Evolutionary conservation across 164 flowering plant species (phyloP).

Genomic region (Dillenia turbinata): DNA sequence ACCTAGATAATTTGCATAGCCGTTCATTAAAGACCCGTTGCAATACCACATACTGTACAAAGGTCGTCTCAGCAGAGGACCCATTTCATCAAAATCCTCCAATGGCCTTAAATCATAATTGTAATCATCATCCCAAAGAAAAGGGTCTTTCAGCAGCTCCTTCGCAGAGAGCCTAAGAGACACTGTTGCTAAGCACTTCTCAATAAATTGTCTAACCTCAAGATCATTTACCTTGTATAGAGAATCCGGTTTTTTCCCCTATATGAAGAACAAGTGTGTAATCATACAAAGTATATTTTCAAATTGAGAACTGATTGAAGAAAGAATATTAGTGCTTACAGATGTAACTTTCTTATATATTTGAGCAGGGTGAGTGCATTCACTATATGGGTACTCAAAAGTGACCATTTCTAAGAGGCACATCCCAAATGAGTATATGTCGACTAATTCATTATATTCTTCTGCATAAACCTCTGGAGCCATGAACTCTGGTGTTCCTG

Average conservation of each 20-base stretch:
- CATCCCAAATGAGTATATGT: slow-evolving; percentile 97
- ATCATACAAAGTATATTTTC: neutral
- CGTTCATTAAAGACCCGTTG: slow-evolving; percentile 28
- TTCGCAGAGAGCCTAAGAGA: slow-evolving; percentile 68
- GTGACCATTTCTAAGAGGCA: slow-evolving; percentile 97
- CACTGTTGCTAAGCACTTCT: slow-evolving; percentile 84
- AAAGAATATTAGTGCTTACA: slow-evolving; percentile 38
- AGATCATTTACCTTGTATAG: slow-evolving; percentile 76
- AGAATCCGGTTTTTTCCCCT: slow-evolving; percentile 92
- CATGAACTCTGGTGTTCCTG: slow-evolving; percentile 99
- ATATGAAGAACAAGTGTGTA: slow-evolving; percentile 4
- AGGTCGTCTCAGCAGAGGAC: slow-evolving; percentile 36
- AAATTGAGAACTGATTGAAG: neutral
- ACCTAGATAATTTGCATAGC: slow-evolving; percentile 24
- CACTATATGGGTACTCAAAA: slow-evolving; percentile 97
- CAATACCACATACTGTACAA: slow-evolving; percentile 19
- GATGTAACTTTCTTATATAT: slow-evolving; percentile 96
- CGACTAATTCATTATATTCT: slow-evolving; percentile 93
- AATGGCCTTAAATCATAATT: slow-evolving; percentile 35
- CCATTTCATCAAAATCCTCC: slow-evolving; percentile 31
- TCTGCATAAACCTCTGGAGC: slow-evolving; percentile 97
- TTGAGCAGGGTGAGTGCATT: slow-evolving; percentile 92
- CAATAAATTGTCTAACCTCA: slow-evolving; percentile 77
- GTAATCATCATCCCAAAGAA: slow-evolving; percentile 69
- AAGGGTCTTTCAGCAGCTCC: slow-evolving; percentile 86